Evolutionary conservation across 1,284 basidiomycete species (phyloP), one percentile per base, ranked within the genome.

Genomic region (Sporisorium sorghi): DNA sequence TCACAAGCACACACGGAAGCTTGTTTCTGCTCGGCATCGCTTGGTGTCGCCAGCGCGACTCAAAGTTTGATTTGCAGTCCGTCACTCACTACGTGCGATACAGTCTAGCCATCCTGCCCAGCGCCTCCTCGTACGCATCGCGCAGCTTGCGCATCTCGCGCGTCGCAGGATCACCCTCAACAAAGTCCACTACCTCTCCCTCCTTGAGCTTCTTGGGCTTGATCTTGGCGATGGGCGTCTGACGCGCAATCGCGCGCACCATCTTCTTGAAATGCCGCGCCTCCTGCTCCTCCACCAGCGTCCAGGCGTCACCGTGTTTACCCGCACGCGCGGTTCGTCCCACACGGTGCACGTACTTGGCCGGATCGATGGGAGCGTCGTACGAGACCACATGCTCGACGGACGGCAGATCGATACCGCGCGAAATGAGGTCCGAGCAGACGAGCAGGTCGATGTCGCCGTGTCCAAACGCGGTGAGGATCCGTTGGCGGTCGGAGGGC

Each of bases 271-370:
- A 77, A 23, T 71, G 63, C 11, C 77, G 56, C 21, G 69, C 77
- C 88, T 97, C 95, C 85, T 97, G 95, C 82, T 93, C 92, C 86
- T 99, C 96, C 5, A 98, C 93, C 69, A 99, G 86, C 3, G 92
- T 93, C 94, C 94, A 99, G 0, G 94, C 94, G 69, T 92, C 89
- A 5, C 96, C 96, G 14, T 86, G 86, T 47, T 92, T 88, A 1
- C 94, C 94, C 2, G 96, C 96, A 64, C 96, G 89, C 4, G 96
- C 96, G 1, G 96, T 98, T 40, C 96, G 88, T 19, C 96, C 96
- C 0, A 94, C 94, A 49, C 96, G 91, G 85, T 99, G 96, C 19
- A 99, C 93, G 82, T 99, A 98, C 85, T 98, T 98, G 52, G 93
- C 90, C 89, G 97, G 93, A 82, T 98, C 96, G n/a, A 97, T 89